Conservation (phyloP, 345 rosid species). For the Lepidium sativum region DNA sequence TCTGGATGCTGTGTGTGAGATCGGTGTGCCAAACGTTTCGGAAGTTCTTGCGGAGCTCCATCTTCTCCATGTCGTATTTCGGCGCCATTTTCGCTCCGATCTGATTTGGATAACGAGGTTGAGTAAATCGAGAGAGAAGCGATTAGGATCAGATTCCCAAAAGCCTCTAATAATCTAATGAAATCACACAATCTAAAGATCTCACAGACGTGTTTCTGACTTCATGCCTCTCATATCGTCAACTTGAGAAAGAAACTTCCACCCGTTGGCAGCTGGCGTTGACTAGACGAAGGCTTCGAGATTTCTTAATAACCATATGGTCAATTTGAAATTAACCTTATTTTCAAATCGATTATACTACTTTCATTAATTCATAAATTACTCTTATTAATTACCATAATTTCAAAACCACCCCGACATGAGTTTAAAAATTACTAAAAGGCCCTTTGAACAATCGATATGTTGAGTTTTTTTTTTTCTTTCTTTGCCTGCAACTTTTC, state of each 20-base stretch:
- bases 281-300: conserved; percentile 1
- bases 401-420: background rate
- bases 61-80: conserved; percentile 56
- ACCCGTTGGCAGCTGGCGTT: conserved; percentile 13
- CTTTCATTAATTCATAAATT: background rate
- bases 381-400: background rate
- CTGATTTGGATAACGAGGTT: background rate
- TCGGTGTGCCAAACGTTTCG: conserved; percentile 94
- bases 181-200: conserved; percentile 5
- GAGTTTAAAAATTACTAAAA: background rate
- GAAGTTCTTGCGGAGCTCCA: conserved; percentile 81
- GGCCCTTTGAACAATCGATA: background rate
- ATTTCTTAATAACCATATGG: background rate
- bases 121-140: conserved; percentile 4
- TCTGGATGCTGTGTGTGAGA: conserved; percentile 48
- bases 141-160: conserved; percentile 5
- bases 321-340: background rate
- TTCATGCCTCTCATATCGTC: conserved; percentile 2
- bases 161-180: conserved; percentile 14
- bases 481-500: background rate
- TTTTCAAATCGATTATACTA: background rate
- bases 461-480: background rate
- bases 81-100: conserved; percentile 43
- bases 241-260: background rate
- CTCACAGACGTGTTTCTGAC: conserved; percentile 9